A percentile compares a stretch with the other conserved stretches of the same genome.
Conservation (phyloP, 208 protist genomes). For the Acanthamoeba sp. region DNA sequence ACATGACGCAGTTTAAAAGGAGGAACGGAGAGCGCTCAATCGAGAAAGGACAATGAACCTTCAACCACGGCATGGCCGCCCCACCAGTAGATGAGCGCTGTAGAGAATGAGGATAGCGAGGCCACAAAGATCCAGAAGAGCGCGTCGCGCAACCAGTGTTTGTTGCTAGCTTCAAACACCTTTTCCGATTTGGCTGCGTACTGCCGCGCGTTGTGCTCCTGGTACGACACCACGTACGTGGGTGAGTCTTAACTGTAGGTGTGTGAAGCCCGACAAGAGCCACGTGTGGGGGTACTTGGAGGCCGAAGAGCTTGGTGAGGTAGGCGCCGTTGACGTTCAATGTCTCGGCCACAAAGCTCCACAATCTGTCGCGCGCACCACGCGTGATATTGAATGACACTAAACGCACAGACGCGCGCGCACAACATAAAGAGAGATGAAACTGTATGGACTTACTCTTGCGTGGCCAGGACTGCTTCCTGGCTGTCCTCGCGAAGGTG, state of each 20-base stretch:
- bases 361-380: neutral
- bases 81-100: slow-evolving; percentile 31
- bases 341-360: slow-evolving; percentile 2
- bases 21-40: too few species aligned
- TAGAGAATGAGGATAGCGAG: neutral
- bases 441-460: too few species aligned
- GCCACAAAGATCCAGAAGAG: slow-evolving; percentile 10
- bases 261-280: neutral
- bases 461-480: neutral
- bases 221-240: neutral
- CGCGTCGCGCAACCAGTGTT: neutral
- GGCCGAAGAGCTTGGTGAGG: slow-evolving; percentile 40
- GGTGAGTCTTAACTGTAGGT: too few species aligned
- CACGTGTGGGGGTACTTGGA: too few species aligned
- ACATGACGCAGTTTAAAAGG: too few species aligned
- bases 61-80: slow-evolving; percentile 13
- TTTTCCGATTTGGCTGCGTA: neutral
- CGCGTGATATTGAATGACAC: too few species aligned
- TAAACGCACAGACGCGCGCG: too few species aligned
- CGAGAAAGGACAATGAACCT: too few species aligned
- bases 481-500: neutral
- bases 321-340: neutral
- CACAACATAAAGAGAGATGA: too few species aligned
- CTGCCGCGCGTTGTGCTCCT: neutral
- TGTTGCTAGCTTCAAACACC: neutral